A percentile compares a stretch with the other conserved stretches of the same genome.
phyloP scores from a whole-genome alignment of 768 basidiomycete genomes.

The Russula dissimulans region DNA sequence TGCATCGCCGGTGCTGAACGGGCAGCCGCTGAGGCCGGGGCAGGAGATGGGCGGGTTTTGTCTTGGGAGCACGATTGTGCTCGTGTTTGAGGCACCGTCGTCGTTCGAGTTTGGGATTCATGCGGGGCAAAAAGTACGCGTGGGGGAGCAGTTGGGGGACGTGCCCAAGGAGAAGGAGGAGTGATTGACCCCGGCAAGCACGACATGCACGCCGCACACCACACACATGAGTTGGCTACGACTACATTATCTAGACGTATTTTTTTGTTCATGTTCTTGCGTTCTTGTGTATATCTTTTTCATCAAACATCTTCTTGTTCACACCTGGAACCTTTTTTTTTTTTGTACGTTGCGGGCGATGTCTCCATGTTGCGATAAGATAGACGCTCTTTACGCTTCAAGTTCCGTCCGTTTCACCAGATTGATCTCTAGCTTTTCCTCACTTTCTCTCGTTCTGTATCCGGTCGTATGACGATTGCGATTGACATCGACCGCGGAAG shows the following conservation, averaged over 20 bases:
- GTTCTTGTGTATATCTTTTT: not conserved
- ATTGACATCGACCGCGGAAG: too few relatives aligned
- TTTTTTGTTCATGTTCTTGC: not conserved
- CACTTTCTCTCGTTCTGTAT: too few relatives aligned
- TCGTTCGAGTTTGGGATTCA: constrained; percentile 70
- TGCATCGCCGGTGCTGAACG: constrained; percentile 74
- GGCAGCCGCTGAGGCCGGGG: constrained; percentile 78
- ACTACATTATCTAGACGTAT: too few relatives aligned
- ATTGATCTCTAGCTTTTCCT: too few relatives aligned
- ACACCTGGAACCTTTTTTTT: too few relatives aligned
- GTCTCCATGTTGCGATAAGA: too few relatives aligned
- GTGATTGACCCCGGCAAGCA: not conserved
- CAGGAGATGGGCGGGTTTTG: constrained; percentile 99
- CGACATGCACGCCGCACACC: not conserved
- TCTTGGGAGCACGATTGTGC: constrained; percentile 89
- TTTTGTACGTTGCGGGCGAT: too few relatives aligned
- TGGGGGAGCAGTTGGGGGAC: constrained; percentile 76
- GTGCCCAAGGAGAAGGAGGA: constrained; percentile 26
- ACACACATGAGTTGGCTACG: too few relatives aligned
- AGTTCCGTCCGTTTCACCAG: too few relatives aligned
- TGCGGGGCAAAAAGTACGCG: constrained; percentile 76
- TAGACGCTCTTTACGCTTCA: too few relatives aligned
- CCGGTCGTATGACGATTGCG: too few relatives aligned
- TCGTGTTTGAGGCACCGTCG: constrained; percentile 91
- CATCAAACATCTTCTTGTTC: not conserved